Evolutionary conservation across 2,329 filamentous ascomycete genomes (phyloP), one percentile per base, ranked within the genome.

Genomic region (Penicillium capsulatum): DNA sequence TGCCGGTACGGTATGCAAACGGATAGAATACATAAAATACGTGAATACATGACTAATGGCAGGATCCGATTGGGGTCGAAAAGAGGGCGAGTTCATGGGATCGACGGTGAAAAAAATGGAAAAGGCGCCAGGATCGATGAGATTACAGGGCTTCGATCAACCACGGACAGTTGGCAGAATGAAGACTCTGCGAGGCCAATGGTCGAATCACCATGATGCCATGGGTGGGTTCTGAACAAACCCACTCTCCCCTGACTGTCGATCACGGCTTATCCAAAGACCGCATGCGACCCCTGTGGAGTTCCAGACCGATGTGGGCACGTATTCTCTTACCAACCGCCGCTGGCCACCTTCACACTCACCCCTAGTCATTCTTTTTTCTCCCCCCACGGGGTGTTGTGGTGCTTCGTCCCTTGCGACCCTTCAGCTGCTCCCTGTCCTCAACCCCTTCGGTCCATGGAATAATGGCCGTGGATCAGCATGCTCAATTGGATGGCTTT

Each of bases 401-500:
- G 41, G 31, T 41, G n/a, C n/a, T 34, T 42, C 38, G 32, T 36
- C 16, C 43, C 30, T 38, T 42, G 20, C 19, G 19, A 13, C 19
- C 31, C 17, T 36, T 31, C 22, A 26, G 26, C 43, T 38, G 43
- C 36, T 44, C 30, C 27, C 22, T 36, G 41, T 42, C 40, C 13
- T 36, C 42, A 40, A 47, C 46, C 42, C 50, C 46, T 38, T 46
- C 45, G 26, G 42, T 48, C 42, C 47, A 64, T 64, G 64, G 64
- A 61, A 66, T 58, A 50, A 67, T 67, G 65, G 63, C 61, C 47
- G 56, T 59, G 45, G 65, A 65, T 54, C 63, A 63, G 52, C 58
- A 60, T 58, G 58, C 57, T 55, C 57, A 69, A 56, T 53, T 94
- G 66, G 90, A 96, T 75, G 77, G 80, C 66, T 92, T 96, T 74